Base-by-base conservation (phyloP, 805 yeast genomes). In the Ogataea saltuana region DNA sequence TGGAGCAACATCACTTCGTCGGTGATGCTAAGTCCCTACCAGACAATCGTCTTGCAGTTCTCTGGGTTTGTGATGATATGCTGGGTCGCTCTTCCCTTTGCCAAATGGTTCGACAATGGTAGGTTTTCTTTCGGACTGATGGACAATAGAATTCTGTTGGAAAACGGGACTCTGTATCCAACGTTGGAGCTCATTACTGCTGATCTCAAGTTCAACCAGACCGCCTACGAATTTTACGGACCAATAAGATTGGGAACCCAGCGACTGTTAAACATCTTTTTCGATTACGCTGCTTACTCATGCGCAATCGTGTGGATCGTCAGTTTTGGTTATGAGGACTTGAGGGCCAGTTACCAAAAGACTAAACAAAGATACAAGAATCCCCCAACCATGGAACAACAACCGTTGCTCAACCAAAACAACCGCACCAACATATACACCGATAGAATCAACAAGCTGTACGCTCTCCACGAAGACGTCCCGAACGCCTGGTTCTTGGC, bases 1-100 rank as follows among this genome's bases (percentile, higher is more conserved):
- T 75, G 80, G 80, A 71, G 78, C 41, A 75, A 75, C 49, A 72
- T 75, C 39, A 72, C 80, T 1, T 72, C 78, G 0, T 54, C 62
- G 6, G 75, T 75, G 32, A 70, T 75, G 78, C 51, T 75, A 11
- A 50, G 67, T 37, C 80, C 80, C 1, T 75, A 74, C 53, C 74
- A 78, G 79, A 71, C 76, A 13, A 76, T 72, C 41, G 70, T 69
- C 13, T 63, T 75, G 33, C 75, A 74, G 49, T 75, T 75, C 53
- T 45, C 61, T 6, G 80, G 74, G 1, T 75, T 73, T 62, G 69
- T 63, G 0, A 12, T 67, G 13, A 67, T 73, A n/a, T 75, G 78
- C 17, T 75, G 80, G 80, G 49, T 70, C 1, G 52, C 72, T 34
- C 61, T 75, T 25, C 81, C 81, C 0, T 52, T 70, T 20, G 75